These are phyloP conservation scores for Halophytophthora batemanensis DNA, from an alignment of 352 stramenopile species.

Conservation along the genomic window DNA sequence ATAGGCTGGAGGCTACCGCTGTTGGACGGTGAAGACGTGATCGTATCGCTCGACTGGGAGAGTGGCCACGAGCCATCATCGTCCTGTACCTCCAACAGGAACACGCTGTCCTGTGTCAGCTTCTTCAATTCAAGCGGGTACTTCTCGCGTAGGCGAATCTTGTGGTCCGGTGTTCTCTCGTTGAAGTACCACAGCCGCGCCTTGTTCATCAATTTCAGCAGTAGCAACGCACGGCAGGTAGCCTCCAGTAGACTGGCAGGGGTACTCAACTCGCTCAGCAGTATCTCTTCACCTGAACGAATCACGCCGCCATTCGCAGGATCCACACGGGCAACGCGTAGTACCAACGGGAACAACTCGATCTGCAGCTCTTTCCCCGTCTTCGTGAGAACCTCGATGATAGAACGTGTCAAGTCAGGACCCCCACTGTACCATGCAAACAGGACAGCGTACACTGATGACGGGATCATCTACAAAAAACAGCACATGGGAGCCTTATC, in stretches of 20 bases:
- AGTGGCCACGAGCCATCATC: conserved; percentile 83
- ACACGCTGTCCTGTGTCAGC: conserved; percentile 72
- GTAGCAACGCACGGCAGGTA: conserved; percentile 66
- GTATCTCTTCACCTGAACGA: conserved; percentile 76
- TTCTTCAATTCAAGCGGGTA: conserved; percentile 49
- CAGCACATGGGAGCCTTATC: background rate
- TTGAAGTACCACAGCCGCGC: conserved; percentile 83
- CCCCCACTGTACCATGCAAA: conserved; percentile 78
- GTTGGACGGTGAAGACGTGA: conserved; percentile 31
- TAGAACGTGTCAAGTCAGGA: conserved; percentile 54
- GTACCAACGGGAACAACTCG: conserved; percentile 76
- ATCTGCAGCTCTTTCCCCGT: conserved; percentile 40
- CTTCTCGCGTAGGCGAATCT: conserved; percentile 53
- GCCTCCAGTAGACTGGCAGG: conserved; percentile 59
- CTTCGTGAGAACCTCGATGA: conserved; percentile 40
- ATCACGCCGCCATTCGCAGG: conserved; percentile 61
- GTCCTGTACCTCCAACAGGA: conserved; percentile 82
- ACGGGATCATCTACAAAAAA: conserved; percentile 60
- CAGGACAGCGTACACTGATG: conserved; percentile 60
- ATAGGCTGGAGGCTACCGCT: conserved; percentile 16
- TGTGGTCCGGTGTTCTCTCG: conserved; percentile 60
- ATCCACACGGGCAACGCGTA: conserved; percentile 76
- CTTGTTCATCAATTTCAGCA: conserved; percentile 71
- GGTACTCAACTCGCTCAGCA: conserved; percentile 65
- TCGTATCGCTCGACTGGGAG: conserved; percentile 53